Conservation (phyloP, 1,284 basidiomycete species). For the Somion occarium region DNA sequence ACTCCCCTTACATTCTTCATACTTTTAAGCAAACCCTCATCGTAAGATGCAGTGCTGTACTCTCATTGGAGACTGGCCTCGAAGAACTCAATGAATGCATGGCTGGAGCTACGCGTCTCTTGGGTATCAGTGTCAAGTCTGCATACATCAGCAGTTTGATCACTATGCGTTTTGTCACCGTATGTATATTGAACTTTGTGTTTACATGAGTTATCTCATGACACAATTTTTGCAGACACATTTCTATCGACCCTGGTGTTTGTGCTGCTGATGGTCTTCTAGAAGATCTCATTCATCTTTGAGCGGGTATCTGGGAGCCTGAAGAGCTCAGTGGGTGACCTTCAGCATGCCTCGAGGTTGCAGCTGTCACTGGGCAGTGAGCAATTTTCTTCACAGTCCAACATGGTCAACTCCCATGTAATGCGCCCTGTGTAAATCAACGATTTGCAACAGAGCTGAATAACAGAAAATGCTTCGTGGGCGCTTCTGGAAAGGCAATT, state of each 20-base stretch:
- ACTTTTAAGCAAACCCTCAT: not conserved
- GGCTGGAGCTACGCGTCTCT: conserved; percentile 87
- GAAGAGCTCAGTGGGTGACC: conserved; percentile 92
- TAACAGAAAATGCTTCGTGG: conserved; percentile 80
- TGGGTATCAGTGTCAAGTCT: conserved; percentile 98
- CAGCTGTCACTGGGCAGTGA: conserved; percentile 62
- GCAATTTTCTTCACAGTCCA: conserved; percentile 47
- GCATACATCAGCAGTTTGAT: conserved; percentile 98
- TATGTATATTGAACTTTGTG: conserved; percentile 40
- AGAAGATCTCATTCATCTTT: conserved; percentile 96
- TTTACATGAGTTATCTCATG: conserved; percentile 10
- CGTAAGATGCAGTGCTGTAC: conserved; percentile 74
- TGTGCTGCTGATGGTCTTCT: conserved; percentile 93
- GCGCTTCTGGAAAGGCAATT: conserved; percentile 97
- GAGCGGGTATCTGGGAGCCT: conserved; percentile 97
- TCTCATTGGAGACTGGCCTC: conserved; percentile 93
- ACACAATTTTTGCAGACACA: conserved; percentile 61
- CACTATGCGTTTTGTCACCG: conserved; percentile 99
- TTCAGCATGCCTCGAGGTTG: conserved; percentile 92
- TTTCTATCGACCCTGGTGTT: conserved; percentile 92
- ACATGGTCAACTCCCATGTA: conserved; percentile 63
- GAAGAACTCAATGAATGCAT: conserved; percentile 89
- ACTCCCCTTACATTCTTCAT: not conserved
- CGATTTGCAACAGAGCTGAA: conserved; percentile 13
- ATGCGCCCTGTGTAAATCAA: conserved; percentile 41